These are phyloP conservation scores for Graphilbum fragrans DNA, from an alignment of 2,329 filamentous ascomycete genomes.

Conservation along the genomic window DNA sequence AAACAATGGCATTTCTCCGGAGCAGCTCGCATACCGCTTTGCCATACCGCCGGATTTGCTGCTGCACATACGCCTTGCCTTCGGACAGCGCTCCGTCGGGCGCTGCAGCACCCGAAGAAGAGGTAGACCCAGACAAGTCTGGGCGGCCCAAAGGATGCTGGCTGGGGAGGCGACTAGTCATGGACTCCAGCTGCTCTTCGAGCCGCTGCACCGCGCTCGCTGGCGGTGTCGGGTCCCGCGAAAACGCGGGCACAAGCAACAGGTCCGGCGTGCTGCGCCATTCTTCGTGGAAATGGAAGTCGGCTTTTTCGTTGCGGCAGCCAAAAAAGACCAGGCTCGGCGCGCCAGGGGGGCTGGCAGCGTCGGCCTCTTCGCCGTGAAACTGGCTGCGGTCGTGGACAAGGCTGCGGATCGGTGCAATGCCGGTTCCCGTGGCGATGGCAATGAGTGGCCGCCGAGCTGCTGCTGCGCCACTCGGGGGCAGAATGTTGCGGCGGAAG, in stretches of 20 bases:
- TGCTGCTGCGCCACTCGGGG: constrained; percentile 26
- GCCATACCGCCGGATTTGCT: constrained; percentile 34
- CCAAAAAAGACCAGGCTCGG: constrained; percentile 62
- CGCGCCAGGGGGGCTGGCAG: constrained; percentile 17
- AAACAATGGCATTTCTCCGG: constrained; percentile 29
- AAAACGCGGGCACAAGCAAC: constrained; percentile 32
- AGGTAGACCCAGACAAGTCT: too few species aligned
- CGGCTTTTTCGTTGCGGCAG: constrained; percentile 58
- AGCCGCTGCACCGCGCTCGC: background rate
- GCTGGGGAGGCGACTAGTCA: too few species aligned
- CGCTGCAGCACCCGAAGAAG: too few species aligned
- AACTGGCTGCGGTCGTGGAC: constrained; percentile 55
- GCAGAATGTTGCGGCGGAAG: constrained; percentile 36
- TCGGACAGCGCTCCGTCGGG: background rate
- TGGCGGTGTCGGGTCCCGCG: constrained; percentile 24
- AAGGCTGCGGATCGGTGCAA: constrained; percentile 73
- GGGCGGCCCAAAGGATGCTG: too few species aligned
- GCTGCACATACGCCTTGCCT: constrained; percentile 43
- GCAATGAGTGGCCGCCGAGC: constrained; percentile 52
- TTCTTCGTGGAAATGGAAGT: constrained; percentile 74
- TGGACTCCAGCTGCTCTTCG: background rate
- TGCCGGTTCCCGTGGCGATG: constrained; percentile 74
- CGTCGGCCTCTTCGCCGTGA: background rate
- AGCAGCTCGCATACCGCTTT: constrained; percentile 24
- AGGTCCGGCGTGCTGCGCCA: constrained; percentile 38